Percentiles rank a stretch among this genome's conserved stretches.
Conservation (phyloP, 2,329 filamentous ascomycete species). For the Colletotrichum eleusines region DNA sequence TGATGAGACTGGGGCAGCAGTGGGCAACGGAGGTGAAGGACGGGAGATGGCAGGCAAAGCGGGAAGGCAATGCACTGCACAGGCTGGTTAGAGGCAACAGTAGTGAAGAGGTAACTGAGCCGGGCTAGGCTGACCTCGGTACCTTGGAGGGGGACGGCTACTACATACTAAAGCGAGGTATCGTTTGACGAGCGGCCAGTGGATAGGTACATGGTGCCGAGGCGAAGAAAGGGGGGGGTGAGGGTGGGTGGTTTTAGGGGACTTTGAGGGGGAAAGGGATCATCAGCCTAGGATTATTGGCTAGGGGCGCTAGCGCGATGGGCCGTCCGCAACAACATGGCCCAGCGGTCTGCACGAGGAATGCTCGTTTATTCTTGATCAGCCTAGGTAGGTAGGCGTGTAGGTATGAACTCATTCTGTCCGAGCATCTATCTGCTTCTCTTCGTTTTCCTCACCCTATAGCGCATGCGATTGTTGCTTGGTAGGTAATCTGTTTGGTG, state of each 20-base stretch:
- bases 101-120: background rate
- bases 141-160: background rate
- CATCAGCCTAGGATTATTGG: constrained; percentile 9
- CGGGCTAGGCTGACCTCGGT: background rate
- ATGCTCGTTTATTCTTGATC: constrained; percentile 5
- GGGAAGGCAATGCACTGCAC: constrained; percentile 6
- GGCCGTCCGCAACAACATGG: constrained; percentile 9
- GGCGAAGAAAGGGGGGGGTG: constrained; percentile 1
- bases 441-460: background rate
- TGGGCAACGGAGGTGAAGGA: constrained; percentile 4
- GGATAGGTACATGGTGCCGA: background rate
- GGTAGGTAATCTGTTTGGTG: constrained; percentile 7
- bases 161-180: background rate
- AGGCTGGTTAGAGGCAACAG: background rate
- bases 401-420: background rate
- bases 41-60: constrained; percentile 20
- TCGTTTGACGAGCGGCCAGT: background rate
- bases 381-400: background rate
- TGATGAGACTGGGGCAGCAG: background rate
- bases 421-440: background rate
- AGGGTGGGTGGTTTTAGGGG: constrained; percentile 6
- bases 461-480: background rate
- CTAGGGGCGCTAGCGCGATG: constrained; percentile 1
- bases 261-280: constrained; percentile 4
- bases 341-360: constrained; percentile 1